A percentile compares a stretch with the other conserved stretches of the same genome.
Evolutionary conservation across 768 basidiomycete species (phyloP).

Genomic region (Lactifluus volemus): DNA sequence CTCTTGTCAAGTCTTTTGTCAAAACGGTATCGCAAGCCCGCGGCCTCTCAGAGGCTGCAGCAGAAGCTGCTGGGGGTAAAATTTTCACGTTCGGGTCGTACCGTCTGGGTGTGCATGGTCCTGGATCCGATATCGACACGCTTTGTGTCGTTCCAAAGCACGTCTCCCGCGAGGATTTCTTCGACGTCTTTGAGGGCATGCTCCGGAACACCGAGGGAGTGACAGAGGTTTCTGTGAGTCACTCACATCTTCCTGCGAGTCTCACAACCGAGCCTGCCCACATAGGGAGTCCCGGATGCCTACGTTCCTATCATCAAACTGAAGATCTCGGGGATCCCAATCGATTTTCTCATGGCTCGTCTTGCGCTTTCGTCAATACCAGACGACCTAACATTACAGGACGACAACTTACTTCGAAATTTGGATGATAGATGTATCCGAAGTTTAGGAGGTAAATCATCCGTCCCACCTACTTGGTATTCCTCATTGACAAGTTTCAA

Average conservation of each 20-base stretch:
- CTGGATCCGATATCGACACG: slow-evolving; percentile 96
- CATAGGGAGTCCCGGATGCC: slow-evolving; percentile 90
- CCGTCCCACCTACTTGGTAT: background rate
- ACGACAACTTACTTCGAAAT: slow-evolving; percentile 87
- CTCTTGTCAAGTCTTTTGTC: slow-evolving; percentile 90
- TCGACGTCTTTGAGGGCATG: slow-evolving; percentile 85
- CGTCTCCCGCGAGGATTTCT: slow-evolving; percentile 93
- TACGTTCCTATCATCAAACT: slow-evolving; percentile 93
- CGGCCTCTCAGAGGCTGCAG: slow-evolving; percentile 83
- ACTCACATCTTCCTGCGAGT: background rate
- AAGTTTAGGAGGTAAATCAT: slow-evolving; percentile 75
- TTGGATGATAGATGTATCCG: slow-evolving; percentile 92
- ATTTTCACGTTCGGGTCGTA: slow-evolving; percentile 99
- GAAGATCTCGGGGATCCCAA: slow-evolving; percentile 83
- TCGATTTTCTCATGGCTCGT: slow-evolving; percentile 92
- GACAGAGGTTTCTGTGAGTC: slow-evolving; percentile 72
- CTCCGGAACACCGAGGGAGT: slow-evolving; percentile 74
- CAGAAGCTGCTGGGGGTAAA: slow-evolving; percentile 88
- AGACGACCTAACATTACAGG: slow-evolving; percentile 81
- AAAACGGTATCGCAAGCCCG: slow-evolving; percentile 65
- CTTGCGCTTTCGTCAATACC: slow-evolving; percentile 81
- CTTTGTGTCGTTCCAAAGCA: slow-evolving; percentile 95
- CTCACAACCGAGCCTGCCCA: background rate
- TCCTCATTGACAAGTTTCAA: slow-evolving; percentile 25
- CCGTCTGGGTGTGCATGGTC: slow-evolving; percentile 94